Evolutionary conservation across 208 protist genomes (phyloP).

Genomic region (Acanthamoeba healyi): DNA sequence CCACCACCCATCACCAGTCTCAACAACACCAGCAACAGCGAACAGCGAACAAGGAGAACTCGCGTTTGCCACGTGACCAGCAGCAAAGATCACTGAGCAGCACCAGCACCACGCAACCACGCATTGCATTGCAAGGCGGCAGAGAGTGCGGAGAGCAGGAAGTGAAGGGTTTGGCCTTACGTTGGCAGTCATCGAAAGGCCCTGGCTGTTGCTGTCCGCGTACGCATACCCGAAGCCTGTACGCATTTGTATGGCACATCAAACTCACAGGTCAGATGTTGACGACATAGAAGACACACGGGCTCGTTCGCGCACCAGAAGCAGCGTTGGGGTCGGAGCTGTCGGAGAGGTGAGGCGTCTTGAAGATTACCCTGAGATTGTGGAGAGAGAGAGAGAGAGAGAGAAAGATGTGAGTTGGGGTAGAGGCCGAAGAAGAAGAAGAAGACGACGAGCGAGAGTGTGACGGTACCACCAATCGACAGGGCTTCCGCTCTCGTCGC

Average conservation of each 20-base stretch:
- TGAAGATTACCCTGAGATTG: constrained; percentile 12
- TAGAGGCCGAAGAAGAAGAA: too few species aligned
- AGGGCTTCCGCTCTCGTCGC: constrained; percentile 67
- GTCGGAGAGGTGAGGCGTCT: background rate
- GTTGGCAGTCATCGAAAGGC: background rate
- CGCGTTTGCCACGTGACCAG: too few species aligned
- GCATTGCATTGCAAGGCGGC: background rate
- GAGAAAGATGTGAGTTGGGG: too few species aligned
- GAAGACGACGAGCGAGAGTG: too few species aligned
- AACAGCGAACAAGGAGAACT: background rate
- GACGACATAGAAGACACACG: background rate
- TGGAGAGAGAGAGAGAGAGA: background rate
- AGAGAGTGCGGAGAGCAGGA: background rate
- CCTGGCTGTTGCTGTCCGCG: constrained; percentile 58
- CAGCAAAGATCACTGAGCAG: background rate
- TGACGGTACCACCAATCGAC: constrained; percentile 81
- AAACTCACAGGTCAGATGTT: too few species aligned
- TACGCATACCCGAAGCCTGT: constrained; percentile 80
- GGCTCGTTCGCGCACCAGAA: background rate
- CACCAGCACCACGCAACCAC: too few species aligned
- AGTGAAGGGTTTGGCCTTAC: background rate
- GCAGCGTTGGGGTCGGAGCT: background rate
- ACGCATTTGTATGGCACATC: too few species aligned
- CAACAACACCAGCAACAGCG: background rate
- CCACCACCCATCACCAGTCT: background rate